These are phyloP conservation scores for Cylindrodendrum hubeiense DNA, from an alignment of 2,329 filamentous ascomycete genomes.

Conservation along the genomic window DNA sequence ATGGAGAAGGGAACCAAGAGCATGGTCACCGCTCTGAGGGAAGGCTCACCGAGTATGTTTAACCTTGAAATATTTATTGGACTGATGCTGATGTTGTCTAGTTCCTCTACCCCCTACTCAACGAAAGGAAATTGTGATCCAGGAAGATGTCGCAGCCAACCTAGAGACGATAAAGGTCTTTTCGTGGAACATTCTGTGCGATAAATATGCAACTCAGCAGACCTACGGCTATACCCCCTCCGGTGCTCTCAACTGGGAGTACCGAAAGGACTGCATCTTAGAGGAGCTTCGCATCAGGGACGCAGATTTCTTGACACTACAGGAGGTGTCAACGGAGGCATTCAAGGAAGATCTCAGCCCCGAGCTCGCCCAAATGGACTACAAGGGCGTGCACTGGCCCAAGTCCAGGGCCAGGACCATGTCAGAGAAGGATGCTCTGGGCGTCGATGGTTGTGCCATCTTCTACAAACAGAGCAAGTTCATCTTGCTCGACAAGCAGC, in stretches of 20 bases:
- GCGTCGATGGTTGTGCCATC: conserved; percentile 95
- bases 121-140: conserved; percentile 84
- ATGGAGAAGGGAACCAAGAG: conserved; percentile 89
- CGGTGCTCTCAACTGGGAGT: conserved; percentile 86
- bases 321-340: conserved; percentile 92
- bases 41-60: conserved; percentile 83
- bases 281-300: conserved; percentile 83
- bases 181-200: conserved; percentile 96
- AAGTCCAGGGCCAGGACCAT: conserved; percentile 93
- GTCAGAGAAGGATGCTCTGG: conserved; percentile 86
- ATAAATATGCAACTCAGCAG: conserved; percentile 87
- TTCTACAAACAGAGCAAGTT: conserved; percentile 98
- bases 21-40: conserved; percentile 84
- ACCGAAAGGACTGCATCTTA: conserved; percentile 84
- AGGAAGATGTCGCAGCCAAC: conserved; percentile 69
- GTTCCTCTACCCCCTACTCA: conserved; percentile 82
- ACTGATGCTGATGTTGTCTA: conserved; percentile 53
- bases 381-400: conserved; percentile 94
- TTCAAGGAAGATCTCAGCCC: conserved; percentile 93
- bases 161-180: conserved; percentile 85
- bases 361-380: conserved; percentile 87
- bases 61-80: not conserved
- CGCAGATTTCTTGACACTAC: conserved; percentile 91
- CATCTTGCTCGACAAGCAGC: conserved; percentile 91
- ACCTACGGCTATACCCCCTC: conserved; percentile 93